Evolutionary conservation across 176 grass and related monocot species (phyloP).

Genomic region (Avena eriantha): DNA sequence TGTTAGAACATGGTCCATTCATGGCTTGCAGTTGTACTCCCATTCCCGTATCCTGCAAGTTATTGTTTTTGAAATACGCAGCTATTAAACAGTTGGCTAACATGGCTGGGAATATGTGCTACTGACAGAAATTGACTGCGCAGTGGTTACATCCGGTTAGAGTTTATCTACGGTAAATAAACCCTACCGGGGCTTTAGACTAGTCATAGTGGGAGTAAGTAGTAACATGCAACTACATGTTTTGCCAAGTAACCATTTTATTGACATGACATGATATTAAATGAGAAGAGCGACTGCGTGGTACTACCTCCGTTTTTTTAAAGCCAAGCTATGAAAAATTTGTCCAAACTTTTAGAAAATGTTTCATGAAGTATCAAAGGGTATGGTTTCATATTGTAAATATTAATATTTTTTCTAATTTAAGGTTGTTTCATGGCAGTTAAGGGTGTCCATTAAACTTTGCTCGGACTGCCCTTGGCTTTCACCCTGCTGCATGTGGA

Average conservation of each 20-base stretch:
- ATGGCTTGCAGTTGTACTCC: not conserved
- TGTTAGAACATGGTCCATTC: not conserved
- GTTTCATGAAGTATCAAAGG: too few species aligned
- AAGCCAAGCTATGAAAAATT: too few species aligned
- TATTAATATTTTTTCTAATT: too few species aligned
- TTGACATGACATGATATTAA: too few species aligned
- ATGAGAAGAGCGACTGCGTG: too few species aligned
- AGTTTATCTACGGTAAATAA: not conserved
- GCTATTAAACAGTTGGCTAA: not conserved
- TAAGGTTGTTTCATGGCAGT: not conserved
- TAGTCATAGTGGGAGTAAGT: too few species aligned
- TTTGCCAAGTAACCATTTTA: too few species aligned
- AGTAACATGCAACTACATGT: too few species aligned
- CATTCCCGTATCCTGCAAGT: not conserved
- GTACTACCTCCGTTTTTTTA: too few species aligned
- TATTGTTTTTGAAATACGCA: not conserved
- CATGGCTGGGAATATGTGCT: not conserved
- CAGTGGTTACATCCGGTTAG: not conserved
- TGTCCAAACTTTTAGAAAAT: too few species aligned
- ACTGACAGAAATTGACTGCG: not conserved
- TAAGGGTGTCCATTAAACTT: not conserved
- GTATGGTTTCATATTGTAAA: too few species aligned
- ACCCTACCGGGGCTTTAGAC: not conserved
- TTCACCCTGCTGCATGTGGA: too few species aligned
- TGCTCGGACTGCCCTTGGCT: not conserved